Base-by-base conservation (phyloP, 1,284 basidiomycete species). In the Stygiomarasmius scandens region DNA sequence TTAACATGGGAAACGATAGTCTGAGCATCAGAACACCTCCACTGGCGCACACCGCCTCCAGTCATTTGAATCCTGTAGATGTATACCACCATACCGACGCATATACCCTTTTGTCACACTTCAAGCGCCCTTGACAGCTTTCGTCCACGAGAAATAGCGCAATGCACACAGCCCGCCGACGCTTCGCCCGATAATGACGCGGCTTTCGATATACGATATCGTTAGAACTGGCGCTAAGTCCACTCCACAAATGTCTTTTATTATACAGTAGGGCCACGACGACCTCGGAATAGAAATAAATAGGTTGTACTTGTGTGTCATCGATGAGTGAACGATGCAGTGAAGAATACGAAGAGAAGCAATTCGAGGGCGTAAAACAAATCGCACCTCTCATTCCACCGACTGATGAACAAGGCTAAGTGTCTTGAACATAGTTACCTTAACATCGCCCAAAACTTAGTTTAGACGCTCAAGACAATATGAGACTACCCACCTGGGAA, bases 401-500 rank as follows among this genome's bases (percentile, higher is more conserved):
- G 29, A 24, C 19, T 12, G 14, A 38, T 20, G n/a, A 51, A 32
- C 29, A 32, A 32, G 12, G 12, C 71, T 66, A 77, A 46, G 69
- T 64, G 19, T 81, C 79, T 65, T 83, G 80, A 20, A 84, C 81
- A 65, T 83, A 83, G 67, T 84, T 82, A 43, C 80, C 79, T 81
- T 52, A 29, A 54, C 6, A n/a, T n/a, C n/a, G 3, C 25, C 23
- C 27, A 12, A 22, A 24, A 4, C 25, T 51, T 38, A 41, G 38
- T 5, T 44, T 44, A 38, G 34, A 14, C 10, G 27, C 2, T 20
- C 11, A 19, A 12, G 20, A 11, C 9, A 11, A 55, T n/a, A n/a
- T n/a, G n/a, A 43, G 19, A 36, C 29, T n/a, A 71, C 78, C 63
- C 79, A 81, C 95, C 96, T 54, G 96, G 96, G 76, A 99, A 99